Conservation (phyloP, 192 early-diverging fungal genomes). For the Funneliformis geosporum region DNA sequence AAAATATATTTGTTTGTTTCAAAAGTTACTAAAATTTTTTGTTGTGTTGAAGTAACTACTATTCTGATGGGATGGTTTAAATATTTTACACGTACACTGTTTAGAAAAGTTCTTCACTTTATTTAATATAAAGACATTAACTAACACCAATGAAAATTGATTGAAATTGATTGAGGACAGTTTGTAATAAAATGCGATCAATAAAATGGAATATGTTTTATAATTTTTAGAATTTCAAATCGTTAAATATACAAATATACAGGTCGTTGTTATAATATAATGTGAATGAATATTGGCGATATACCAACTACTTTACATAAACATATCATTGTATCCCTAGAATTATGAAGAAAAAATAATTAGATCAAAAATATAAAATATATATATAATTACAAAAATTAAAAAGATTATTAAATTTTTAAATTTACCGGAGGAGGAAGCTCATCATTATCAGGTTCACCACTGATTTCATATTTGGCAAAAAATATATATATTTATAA, state of each 20-base stretch:
- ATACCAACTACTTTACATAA: slow-evolving; percentile 18
- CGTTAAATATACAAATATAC: background rate
- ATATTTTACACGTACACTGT: no score
- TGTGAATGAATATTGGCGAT: background rate
- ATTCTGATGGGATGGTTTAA: no score
- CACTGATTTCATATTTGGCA: slow-evolving; percentile 43
- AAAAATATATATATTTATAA: slow-evolving; percentile 3
- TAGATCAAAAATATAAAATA: background rate
- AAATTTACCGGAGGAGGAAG: slow-evolving; percentile 58
- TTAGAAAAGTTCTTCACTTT: no score
- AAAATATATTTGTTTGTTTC: no score
- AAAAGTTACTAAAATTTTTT: no score
- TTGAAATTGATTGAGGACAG: no score
- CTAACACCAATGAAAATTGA: background rate
- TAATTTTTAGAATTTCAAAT: background rate
- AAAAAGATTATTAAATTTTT: background rate
- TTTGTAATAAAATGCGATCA: background rate
- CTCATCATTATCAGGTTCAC: slow-evolving; percentile 78
- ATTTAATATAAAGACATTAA: background rate
- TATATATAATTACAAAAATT: background rate
- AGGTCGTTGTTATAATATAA: background rate
- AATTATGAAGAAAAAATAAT: background rate
- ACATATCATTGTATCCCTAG: slow-evolving; percentile 32
- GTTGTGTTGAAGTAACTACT: no score
- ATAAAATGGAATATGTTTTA: background rate